These are phyloP conservation scores for Ocimum tenuiflorum DNA, from an alignment of 257 asterid genomes.

Conservation along the genomic window DNA sequence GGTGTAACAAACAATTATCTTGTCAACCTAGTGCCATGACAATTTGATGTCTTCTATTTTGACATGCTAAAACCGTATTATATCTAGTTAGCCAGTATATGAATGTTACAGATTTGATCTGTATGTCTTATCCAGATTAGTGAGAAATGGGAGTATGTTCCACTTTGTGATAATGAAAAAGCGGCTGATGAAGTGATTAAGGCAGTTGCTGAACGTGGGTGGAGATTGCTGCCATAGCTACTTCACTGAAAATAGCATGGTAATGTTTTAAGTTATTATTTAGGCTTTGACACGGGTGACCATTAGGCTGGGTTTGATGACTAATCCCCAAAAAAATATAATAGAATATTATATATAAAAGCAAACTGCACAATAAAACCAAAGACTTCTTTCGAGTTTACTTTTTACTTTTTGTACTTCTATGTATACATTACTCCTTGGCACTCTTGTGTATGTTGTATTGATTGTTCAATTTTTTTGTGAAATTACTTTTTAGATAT, in stretches of 20 bases:
- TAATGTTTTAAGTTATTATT: background rate
- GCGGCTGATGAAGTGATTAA: slow-evolving; percentile 58
- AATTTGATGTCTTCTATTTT: background rate
- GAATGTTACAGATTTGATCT: background rate
- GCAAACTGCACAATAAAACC: too few species aligned
- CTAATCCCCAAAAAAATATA: too few species aligned
- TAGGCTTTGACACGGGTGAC: background rate
- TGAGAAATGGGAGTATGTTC: slow-evolving; percentile 59
- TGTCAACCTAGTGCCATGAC: background rate
- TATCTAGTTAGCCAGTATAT: background rate
- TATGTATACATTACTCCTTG: too few species aligned
- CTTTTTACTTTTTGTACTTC: too few species aligned
- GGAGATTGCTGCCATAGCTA: slow-evolving; percentile 40
- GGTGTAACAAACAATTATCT: background rate
- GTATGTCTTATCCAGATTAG: slow-evolving; percentile 38
- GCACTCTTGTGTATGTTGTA: too few species aligned
- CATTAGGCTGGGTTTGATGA: too few species aligned
- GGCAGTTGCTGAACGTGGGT: slow-evolving; percentile 54
- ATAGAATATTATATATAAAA: too few species aligned
- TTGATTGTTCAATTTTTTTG: too few species aligned
- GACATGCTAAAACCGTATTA: background rate
- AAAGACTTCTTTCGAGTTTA: too few species aligned
- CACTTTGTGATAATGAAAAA: slow-evolving; percentile 55
- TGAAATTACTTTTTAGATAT: too few species aligned
- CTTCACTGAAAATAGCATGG: background rate